Conservation (phyloP, 495 filamentous ascomycete species). For the Rhypophila decipiens region DNA sequence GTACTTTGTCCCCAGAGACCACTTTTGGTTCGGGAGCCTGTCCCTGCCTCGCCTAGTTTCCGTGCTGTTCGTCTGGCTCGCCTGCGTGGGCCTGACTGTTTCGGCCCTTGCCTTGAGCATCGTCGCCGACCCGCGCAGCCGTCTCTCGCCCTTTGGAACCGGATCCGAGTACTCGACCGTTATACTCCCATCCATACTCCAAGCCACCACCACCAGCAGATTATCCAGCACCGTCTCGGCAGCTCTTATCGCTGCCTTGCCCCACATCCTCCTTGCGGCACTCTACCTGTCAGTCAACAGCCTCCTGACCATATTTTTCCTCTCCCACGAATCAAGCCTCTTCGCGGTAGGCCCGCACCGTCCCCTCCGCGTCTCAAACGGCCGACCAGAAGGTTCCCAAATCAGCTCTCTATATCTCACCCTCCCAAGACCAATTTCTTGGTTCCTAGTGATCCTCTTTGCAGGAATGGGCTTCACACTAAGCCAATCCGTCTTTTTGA, state of each 20-base stretch:
- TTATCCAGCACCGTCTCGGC: constrained; percentile 3
- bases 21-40: constrained; percentile 36
- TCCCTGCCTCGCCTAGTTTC: constrained; percentile 31
- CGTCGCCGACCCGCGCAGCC: constrained; percentile 8
- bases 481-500: constrained; percentile 27
- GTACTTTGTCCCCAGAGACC: constrained; percentile 31
- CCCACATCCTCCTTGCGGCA: constrained; percentile 33
- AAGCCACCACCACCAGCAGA: constrained; percentile 1
- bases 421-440: constrained; percentile 32
- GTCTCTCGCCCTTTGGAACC: constrained; percentile 26
- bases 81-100: constrained; percentile 20
- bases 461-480: constrained; percentile 29
- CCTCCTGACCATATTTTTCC: constrained; percentile 31
- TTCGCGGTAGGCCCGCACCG: constrained; percentile 23
- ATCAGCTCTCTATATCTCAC: constrained; percentile 33
- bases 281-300: constrained; percentile 37
- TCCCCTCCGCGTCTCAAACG: constrained; percentile 31
- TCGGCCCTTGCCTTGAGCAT: constrained; percentile 23
- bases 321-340: constrained; percentile 37
- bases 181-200: constrained; percentile 6
- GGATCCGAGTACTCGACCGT: constrained; percentile 19
- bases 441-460: constrained; percentile 31
- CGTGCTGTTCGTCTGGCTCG: constrained; percentile 21
- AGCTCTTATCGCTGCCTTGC: constrained; percentile 27
- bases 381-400: constrained; percentile 25